These are phyloP conservation scores for Petunia secreta DNA, from an alignment of 257 asterid species.

Conservation along the genomic window DNA sequence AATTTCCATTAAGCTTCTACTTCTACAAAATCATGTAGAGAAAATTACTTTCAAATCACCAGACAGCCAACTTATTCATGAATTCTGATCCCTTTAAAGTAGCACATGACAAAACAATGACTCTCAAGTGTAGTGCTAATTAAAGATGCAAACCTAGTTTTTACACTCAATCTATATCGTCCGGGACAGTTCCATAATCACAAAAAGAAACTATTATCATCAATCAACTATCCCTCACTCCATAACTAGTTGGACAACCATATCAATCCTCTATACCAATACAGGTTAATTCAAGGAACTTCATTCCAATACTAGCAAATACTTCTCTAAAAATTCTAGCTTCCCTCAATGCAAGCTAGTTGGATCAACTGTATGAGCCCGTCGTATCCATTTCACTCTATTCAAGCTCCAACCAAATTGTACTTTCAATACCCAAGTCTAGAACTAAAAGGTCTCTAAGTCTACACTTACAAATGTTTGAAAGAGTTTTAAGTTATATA, in stretches of 20 bases:
- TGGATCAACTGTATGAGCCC: background rate
- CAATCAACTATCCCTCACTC: background rate
- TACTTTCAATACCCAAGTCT: background rate
- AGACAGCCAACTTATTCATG: background rate
- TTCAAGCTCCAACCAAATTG: background rate
- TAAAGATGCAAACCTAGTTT: conserved; percentile 1
- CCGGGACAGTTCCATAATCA: background rate
- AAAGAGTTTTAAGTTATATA: no score
- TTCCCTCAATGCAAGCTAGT: background rate
- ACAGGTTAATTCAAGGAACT: background rate
- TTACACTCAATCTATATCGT: background rate
- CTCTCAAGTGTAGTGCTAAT: background rate
- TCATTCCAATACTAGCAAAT: conserved; percentile 1
- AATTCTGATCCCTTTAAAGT: background rate
- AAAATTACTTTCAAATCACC: background rate
- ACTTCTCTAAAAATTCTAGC: background rate
- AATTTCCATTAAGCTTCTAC: background rate
- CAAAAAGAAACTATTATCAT: background rate
- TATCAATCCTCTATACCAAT: background rate
- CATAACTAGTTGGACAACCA: background rate
- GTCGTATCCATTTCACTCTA: background rate
- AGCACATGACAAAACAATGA: background rate
- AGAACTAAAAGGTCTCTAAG: background rate
- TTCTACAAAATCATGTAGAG: background rate
- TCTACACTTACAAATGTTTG: background rate